Percentiles rank a stretch among this genome's conserved stretches.
phyloP scores from a whole-genome alignment of 2,329 filamentous ascomycete species.

The Exophiala viscosa region DNA sequence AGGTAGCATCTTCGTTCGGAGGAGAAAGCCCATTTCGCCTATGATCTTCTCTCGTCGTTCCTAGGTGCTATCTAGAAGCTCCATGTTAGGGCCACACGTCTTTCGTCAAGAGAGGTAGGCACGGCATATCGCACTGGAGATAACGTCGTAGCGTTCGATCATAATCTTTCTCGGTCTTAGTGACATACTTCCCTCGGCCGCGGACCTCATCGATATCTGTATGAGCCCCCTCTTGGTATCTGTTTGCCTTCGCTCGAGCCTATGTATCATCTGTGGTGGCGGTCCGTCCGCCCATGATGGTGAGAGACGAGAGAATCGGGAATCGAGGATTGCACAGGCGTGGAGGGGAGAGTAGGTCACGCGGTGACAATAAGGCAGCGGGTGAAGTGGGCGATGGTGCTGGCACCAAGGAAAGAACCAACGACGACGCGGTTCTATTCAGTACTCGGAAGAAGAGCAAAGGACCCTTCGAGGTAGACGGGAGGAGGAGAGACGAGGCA shows the following conservation, averaged over 20 bases:
- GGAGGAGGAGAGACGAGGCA: no score
- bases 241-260: conserved; percentile 5
- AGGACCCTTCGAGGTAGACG: no score
- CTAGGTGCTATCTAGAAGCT: conserved; percentile 2
- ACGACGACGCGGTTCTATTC: no score
- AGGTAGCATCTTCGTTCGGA: conserved; percentile 5
- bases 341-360: no score
- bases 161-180: conserved; percentile 9
- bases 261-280: neutral
- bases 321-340: neutral
- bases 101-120: neutral
- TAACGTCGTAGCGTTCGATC: conserved; percentile 8
- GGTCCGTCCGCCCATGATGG: neutral
- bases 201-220: conserved; percentile 1
- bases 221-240: conserved; percentile 1
- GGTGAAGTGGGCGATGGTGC: no score
- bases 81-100: neutral
- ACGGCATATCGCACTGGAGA: conserved; percentile 4
- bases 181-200: conserved; percentile 6
- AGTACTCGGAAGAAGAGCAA: no score
- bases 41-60: conserved; percentile 5
- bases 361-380: no score
- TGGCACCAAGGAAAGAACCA: no score
- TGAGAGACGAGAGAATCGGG: neutral
- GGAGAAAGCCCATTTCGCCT: conserved; percentile 5